Conservation (phyloP, 345 rosid species). For the Acer negundo region DNA sequence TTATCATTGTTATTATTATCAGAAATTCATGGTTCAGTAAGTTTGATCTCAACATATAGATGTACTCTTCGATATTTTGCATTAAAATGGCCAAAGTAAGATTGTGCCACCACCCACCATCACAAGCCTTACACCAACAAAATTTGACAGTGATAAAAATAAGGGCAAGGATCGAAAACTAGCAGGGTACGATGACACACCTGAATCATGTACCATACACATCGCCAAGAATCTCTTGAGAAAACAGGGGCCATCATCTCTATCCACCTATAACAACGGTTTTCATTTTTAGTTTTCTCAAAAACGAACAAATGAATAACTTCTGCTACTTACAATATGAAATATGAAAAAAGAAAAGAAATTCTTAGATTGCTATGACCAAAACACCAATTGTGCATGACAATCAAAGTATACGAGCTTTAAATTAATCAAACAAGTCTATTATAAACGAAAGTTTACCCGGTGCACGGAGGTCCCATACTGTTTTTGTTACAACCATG, state of each 20-base stretch:
- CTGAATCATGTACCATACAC: conserved; percentile 81
- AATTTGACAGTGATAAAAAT: not conserved
- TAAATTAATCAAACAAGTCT: not conserved
- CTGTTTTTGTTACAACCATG: conserved; percentile 47
- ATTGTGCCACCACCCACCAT: not conserved
- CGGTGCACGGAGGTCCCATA: conserved; percentile 68
- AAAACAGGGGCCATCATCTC: conserved; percentile 87
- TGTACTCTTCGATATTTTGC: not conserved
- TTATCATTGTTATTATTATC: not conserved
- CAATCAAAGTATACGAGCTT: conserved; percentile 1
- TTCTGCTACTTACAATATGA: not conserved
- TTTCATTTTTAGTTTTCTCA: conserved; percentile 14
- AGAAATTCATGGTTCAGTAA: not conserved
- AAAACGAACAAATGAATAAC: not conserved
- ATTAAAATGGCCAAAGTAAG: not conserved
- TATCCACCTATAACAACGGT: conserved; percentile 53
- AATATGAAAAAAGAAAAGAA: not conserved
- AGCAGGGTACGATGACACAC: conserved; percentile 19
- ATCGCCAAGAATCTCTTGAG: conserved; percentile 72
- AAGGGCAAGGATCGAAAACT: not conserved
- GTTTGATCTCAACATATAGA: not conserved
- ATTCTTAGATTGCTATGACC: not conserved
- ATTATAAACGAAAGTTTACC: conserved; percentile 35
- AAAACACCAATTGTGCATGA: not conserved
- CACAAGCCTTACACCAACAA: not conserved